Evolutionary conservation across 176 grass and related monocot species (phyloP), one percentile per base, ranked within the genome.

Genomic region (Rhynchospora pubera): DNA sequence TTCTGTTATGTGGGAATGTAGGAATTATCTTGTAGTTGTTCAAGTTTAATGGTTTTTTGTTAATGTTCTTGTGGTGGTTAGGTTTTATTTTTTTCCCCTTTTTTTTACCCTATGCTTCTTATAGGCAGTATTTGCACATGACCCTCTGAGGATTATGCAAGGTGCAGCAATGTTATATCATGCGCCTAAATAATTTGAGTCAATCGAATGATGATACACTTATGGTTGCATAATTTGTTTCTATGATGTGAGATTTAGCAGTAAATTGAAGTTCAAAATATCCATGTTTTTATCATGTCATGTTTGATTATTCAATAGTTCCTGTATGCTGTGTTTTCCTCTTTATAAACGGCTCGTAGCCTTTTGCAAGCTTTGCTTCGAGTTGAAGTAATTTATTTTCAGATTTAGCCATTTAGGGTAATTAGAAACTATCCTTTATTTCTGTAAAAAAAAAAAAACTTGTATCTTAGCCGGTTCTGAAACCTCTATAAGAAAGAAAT

Each of bases 141-240:
- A 74, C 46, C 19, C 70, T 26, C 4, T 5, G 26, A 28, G 7
- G 1, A 26, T 58, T 58, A 58, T 74, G 21, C 24, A 74, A 9
- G 46, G 19, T 21, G n/a, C 21, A 14, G 70, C 2, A 13, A 47
- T 74, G 70, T 52, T 52, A 74, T 52, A 74, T 26, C 26, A 24
- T 52, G 70, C 70, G 22, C 6, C 46, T 74, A 77, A 77, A 77
- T 77, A 55, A 77, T 77, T 52, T 32, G 15, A 77, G 72, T 55
- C 72, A 70, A 70, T 56, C 15, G 50, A 50, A 77, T 77, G 72
- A 56, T 55, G 10, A 53, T 14, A 77, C 23, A 15, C 22, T 52
- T 64, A 46, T 30, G 23, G 23, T 56, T 77, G 47, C 14, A 18
- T 7, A 32, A 32, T 77, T 24, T 55, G 46, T 8, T 30, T 12